A percentile compares a stretch with the other conserved stretches of the same genome.
phyloP scores from a whole-genome alignment of 208 protist genomes.

The Acanthamoeba triangularis region DNA sequence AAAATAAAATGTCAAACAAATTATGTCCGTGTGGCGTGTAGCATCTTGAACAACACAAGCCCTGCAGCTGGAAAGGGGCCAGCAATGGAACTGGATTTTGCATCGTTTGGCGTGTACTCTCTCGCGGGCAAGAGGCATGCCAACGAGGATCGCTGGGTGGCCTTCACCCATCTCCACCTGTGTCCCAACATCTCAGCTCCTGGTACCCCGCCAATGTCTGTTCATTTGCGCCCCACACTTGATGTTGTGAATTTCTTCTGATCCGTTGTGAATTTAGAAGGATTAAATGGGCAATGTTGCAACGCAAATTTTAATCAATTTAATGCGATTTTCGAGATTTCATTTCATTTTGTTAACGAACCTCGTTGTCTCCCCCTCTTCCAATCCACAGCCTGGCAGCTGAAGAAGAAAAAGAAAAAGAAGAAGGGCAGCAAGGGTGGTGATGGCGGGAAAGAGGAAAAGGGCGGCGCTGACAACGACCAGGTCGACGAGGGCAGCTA shows the following conservation, averaged over 20 bases:
- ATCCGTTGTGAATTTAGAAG: background rate
- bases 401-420: constrained; percentile 32
- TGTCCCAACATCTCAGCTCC: background rate
- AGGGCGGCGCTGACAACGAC: background rate
- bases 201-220: background rate
- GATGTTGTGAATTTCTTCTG: background rate
- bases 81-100: background rate
- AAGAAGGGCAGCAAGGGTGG: background rate
- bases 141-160: constrained; percentile 31
- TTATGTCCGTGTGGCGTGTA: background rate
- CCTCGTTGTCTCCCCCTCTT: background rate
- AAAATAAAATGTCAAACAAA: background rate
- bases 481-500: background rate
- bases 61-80: no score
- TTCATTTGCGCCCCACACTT: background rate
- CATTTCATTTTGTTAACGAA: background rate
- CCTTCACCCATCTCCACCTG: constrained; percentile 11
- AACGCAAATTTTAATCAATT: background rate
- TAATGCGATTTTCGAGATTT: background rate
- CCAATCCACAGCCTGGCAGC: background rate
- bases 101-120: constrained; percentile 3
- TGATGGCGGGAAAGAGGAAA: background rate
- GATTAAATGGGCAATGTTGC: background rate
- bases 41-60: background rate
- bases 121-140: background rate